phyloP scores from a whole-genome alignment of 257 asterid species.

The Penstemon barbatus region DNA sequence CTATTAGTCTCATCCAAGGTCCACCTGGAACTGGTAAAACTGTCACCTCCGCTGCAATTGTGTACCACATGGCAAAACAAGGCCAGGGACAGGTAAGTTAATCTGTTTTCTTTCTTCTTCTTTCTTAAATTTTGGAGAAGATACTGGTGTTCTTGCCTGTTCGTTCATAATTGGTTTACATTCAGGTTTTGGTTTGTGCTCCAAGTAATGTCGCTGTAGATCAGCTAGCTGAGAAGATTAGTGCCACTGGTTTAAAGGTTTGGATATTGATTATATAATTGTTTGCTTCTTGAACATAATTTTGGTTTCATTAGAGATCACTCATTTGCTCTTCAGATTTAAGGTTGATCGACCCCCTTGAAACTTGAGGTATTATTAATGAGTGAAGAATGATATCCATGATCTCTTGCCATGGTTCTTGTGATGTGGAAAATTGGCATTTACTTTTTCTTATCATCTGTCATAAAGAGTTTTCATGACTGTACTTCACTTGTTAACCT shows the following conservation, averaged over 20 bases:
- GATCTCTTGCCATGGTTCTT: slow-evolving; percentile 5
- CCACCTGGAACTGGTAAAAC: slow-evolving; percentile 99
- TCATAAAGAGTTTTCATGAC: neutral
- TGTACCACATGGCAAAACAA: slow-evolving; percentile 99
- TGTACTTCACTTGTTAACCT: neutral
- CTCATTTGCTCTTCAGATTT: slow-evolving; percentile 10
- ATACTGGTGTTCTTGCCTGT: slow-evolving; percentile 15
- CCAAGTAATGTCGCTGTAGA: slow-evolving; percentile 99
- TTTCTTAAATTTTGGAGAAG: slow-evolving; percentile 18
- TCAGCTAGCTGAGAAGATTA: slow-evolving; percentile 97
- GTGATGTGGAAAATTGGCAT: neutral
- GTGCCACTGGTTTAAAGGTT: slow-evolving; percentile 98
- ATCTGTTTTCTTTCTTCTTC: slow-evolving; percentile 4
- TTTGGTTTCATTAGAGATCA: slow-evolving; percentile 9
- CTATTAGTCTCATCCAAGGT: slow-evolving; percentile 95
- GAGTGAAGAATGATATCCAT: neutral
- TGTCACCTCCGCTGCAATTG: slow-evolving; percentile 97
- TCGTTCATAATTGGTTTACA: slow-evolving; percentile 21
- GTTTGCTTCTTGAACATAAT: neutral
- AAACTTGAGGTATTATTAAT: slow-evolving; percentile 12
- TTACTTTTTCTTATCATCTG: neutral
- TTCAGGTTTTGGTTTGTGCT: slow-evolving; percentile 97
- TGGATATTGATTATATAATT: slow-evolving; percentile 26
- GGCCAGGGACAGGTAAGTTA: slow-evolving; percentile 90
- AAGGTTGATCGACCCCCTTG: neutral